Base-by-base conservation (phyloP, 495 filamentous ascomycete genomes). In the Penicillium cataractarum region DNA sequence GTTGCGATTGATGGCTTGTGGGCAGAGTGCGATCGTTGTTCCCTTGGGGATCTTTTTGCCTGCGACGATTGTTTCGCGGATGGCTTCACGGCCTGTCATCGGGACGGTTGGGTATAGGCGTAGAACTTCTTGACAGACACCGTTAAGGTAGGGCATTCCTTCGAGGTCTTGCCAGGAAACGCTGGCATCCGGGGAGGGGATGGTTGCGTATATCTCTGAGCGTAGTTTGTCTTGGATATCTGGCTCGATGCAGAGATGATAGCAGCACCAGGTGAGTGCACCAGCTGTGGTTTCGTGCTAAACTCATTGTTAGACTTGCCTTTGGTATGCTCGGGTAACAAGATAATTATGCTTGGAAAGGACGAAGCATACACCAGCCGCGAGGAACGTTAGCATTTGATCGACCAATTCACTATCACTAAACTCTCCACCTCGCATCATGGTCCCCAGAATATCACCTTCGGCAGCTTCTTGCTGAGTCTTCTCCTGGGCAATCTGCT, bases 361-460 rank as follows among this genome's bases (percentile, higher is more conserved):
- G 13, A n/a, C 46, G 27, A 57, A 32, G 55, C 68, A 21, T 68
- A 73, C 76, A 17, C 75, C 76, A 17, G 82, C 82, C 9, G 79
- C 77, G 0, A 84, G 69, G 50, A 83, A 83, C 0, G 80, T 84
- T 39, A 83, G 65, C 64, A 83, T 73, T 63, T 84, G 82, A 62
- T 83, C 78, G 5, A 81, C 76, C 4, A 84, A 63, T 21, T 75
- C 71, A 10, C 81, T 74, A 50, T 83, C 81, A 0, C 78, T 76
- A 52, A 84, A 81, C 42, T 82, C 85, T n/a, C 88, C 89, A 4
- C 70, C 61, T 35, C 71, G 46, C 70, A 76, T 71, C 63, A 76
- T 74, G 3, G 71, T 70, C 1, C 68, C 70, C 17, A 96, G 78
- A 60, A 96, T 93, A 67, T 95, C 92, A 15, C 83, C 70, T 40